These are phyloP conservation scores for Erucastrum elatum DNA, from an alignment of 345 rosid species.

Conservation along the genomic window DNA sequence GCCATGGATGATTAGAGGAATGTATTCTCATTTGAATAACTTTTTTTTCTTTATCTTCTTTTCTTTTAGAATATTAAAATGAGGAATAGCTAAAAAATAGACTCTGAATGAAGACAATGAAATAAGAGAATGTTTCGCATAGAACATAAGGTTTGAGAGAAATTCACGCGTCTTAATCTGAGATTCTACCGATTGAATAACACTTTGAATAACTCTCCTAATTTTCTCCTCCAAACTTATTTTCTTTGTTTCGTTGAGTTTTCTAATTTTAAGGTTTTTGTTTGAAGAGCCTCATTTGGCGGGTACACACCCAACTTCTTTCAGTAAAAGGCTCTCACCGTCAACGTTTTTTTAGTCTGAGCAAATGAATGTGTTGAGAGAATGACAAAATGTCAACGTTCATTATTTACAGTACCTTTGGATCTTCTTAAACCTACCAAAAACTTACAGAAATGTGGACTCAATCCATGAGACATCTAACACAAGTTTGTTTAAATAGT, in stretches of 20 bases:
- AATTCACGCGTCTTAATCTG: constrained; percentile 28
- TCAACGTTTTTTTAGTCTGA: constrained; percentile 4
- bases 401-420: not conserved
- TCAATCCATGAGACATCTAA: not conserved
- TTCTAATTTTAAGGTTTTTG: constrained; percentile 30
- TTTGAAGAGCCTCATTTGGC: constrained; percentile 33
- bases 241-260: constrained; percentile 14
- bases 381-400: not conserved
- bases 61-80: not conserved
- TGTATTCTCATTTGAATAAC: constrained; percentile 28
- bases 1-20: constrained; percentile 28
- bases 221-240: constrained; percentile 1
- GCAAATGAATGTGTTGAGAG: not conserved
- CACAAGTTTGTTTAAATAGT: not conserved
- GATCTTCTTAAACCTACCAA: not conserved
- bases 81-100: constrained; percentile 22
- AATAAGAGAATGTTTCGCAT: constrained; percentile 25
- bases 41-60: constrained; percentile 9
- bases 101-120: constrained; percentile 3
- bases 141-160: constrained; percentile 35
- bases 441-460: not conserved
- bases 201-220: constrained; percentile 2
- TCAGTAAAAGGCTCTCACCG: constrained; percentile 12
- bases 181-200: constrained; percentile 20
- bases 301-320: constrained; percentile 31